These are phyloP conservation scores for Wallacemonas sp. DNA, from an alignment of 208 protist genomes.

Conservation along the genomic window DNA sequence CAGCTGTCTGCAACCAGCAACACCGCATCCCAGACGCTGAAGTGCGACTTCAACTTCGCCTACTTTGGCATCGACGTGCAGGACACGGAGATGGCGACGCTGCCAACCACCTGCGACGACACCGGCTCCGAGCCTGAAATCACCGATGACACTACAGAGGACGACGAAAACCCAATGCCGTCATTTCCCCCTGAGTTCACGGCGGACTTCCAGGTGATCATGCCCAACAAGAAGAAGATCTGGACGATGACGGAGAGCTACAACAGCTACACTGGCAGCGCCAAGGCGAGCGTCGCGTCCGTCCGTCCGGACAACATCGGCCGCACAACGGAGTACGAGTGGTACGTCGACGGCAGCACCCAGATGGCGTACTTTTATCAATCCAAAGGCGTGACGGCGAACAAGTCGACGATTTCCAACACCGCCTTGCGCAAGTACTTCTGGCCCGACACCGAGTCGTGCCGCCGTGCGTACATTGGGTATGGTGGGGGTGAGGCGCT, in stretches of 20 bases:
- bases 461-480: constrained; percentile 27
- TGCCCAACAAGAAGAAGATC: constrained; percentile 24
- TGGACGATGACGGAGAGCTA: constrained; percentile 30
- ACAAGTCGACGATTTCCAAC: constrained; percentile 14
- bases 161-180: constrained; percentile 27
- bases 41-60: constrained; percentile 30
- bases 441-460: constrained; percentile 33
- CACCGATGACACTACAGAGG: constrained; percentile 11
- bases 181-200: constrained; percentile 32
- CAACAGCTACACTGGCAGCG: not conserved
- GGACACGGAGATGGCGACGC: not conserved
- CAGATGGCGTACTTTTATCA: constrained; percentile 32
- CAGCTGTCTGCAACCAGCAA: constrained; percentile 7
- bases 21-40: not conserved
- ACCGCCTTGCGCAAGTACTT: constrained; percentile 34
- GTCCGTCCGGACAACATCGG: constrained; percentile 25
- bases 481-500: constrained; percentile 18
- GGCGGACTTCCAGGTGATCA: constrained; percentile 39
- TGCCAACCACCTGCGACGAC: not conserved
- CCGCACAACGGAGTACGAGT: constrained; percentile 39
- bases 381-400: constrained; percentile 15
- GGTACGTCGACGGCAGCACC: constrained; percentile 24
- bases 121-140: not conserved
- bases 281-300: constrained; percentile 17
- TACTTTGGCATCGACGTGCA: constrained; percentile 21